Evolutionary conservation across 345 rosid species (phyloP).

Genomic region (Corchorus olitorius): DNA sequence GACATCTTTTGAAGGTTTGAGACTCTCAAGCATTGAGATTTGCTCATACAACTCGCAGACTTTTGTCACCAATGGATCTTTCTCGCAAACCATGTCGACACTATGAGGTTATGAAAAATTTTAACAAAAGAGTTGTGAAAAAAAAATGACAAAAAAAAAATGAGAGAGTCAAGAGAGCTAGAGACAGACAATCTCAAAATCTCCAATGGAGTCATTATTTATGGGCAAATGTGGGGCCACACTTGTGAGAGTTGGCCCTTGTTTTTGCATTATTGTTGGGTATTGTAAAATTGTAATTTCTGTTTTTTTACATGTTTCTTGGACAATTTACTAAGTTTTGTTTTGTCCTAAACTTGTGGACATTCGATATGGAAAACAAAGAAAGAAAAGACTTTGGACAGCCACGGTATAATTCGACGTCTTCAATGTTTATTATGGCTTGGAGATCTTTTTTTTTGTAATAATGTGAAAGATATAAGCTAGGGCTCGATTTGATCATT

Average conservation of each 20-base stretch:
- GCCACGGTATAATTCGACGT: background rate
- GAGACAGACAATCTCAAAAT: conserved; percentile 26
- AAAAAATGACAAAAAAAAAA: background rate
- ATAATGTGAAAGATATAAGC: background rate
- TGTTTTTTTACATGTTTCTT: background rate
- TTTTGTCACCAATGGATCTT: conserved; percentile 54
- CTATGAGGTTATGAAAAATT: conserved; percentile 34
- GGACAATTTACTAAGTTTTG: background rate
- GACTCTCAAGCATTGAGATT: conserved; percentile 66
- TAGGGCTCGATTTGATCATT: background rate
- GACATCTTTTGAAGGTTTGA: conserved; percentile 83
- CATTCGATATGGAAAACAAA: too few species aligned
- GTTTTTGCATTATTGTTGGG: background rate
- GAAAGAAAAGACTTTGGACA: background rate
- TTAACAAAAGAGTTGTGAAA: background rate
- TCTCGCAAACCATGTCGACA: conserved; percentile 87
- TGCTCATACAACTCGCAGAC: conserved; percentile 58
- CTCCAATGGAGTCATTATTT: conserved; percentile 37
- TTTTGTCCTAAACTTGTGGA: background rate
- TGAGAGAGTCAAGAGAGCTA: background rate
- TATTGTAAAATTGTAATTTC: background rate
- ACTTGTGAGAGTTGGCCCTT: background rate
- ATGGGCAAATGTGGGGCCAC: conserved; percentile 37
- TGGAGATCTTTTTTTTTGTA: background rate
- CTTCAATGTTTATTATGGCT: background rate